A percentile compares a stretch with the other conserved stretches of the same genome.
phyloP scores from a whole-genome alignment of 2,329 filamentous ascomycete genomes.

The Drechmeria coniospora region DNA sequence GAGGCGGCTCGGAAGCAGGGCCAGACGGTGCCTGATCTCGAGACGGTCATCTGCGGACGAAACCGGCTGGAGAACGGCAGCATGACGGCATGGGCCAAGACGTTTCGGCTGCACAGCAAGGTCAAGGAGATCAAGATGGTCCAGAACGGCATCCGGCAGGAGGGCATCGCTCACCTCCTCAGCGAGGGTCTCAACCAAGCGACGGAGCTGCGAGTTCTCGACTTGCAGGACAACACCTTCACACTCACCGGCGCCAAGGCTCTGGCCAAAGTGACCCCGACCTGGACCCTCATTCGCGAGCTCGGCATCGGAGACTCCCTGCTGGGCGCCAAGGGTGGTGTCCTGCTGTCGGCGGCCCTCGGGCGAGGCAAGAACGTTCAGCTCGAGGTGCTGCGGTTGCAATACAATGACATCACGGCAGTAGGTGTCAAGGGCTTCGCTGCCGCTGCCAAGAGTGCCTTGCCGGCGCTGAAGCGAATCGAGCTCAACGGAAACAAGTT shows the following conservation, averaged over 20 bases:
- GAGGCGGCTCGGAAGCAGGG: slow-evolving; percentile 57
- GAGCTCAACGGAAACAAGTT: slow-evolving; percentile 97
- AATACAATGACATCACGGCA: slow-evolving; percentile 87
- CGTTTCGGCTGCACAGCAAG: slow-evolving; percentile 68
- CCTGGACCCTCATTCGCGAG: slow-evolving; percentile 65
- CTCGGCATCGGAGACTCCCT: slow-evolving; percentile 82
- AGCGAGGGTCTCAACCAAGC: slow-evolving; percentile 63
- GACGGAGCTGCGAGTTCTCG: slow-evolving; percentile 55
- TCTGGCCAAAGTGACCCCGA: slow-evolving; percentile 56
- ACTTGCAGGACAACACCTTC: slow-evolving; percentile 97
- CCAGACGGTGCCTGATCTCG: slow-evolving; percentile 62
- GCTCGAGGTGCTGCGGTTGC: slow-evolving; percentile 66
- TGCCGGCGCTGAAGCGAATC: slow-evolving; percentile 68
- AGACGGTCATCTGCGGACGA: slow-evolving; percentile 94
- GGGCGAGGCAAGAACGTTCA: slow-evolving; percentile 60
- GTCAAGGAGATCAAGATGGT: slow-evolving; percentile 90
- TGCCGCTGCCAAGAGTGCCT: slow-evolving; percentile 46
- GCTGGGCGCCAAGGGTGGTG: slow-evolving; percentile 60
- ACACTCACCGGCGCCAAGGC: slow-evolving; percentile 66
- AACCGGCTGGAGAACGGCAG: slow-evolving; percentile 92
- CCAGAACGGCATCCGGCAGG: slow-evolving; percentile 90
- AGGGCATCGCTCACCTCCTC: slow-evolving; percentile 74
- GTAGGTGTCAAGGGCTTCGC: slow-evolving; percentile 58
- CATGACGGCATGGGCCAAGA: slow-evolving; percentile 88
- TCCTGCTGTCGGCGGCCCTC: slow-evolving; percentile 59